phyloP scores from a whole-genome alignment of 2,329 filamentous ascomycete species.

The Scedosporium aurantiacum region DNA sequence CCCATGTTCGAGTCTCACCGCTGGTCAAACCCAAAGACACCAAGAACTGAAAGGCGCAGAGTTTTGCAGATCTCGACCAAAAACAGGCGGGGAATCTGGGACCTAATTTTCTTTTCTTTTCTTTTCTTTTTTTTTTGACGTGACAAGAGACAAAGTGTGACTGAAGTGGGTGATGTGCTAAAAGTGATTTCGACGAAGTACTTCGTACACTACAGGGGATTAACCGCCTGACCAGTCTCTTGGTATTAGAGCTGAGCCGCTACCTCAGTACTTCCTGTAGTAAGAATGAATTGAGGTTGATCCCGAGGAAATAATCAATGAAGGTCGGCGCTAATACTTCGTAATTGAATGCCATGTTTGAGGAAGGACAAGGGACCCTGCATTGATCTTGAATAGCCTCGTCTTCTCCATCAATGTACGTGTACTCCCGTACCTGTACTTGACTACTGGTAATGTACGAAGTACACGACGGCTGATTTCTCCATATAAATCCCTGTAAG shows the following conservation, averaged over 20 bases:
- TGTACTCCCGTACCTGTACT: too few relatives aligned
- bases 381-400: not conserved
- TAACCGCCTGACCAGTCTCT: too few relatives aligned
- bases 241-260: too few relatives aligned
- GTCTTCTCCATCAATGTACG: not conserved
- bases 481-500: not conserved
- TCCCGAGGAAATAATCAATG: not conserved
- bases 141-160: not conserved
- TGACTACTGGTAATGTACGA: too few relatives aligned
- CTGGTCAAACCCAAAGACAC: not conserved
- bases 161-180: too few relatives aligned
- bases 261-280: not conserved
- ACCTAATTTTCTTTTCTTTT: too few relatives aligned
- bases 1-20: not conserved
- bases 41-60: not conserved
- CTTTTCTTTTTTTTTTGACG: not conserved
- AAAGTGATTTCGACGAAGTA: too few relatives aligned
- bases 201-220: too few relatives aligned
- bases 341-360: not conserved
- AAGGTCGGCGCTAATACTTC: not conserved
- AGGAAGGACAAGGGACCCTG: not conserved
- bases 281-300: not conserved
- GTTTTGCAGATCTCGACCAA: not conserved
- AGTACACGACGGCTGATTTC: not conserved
- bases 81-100: not conserved